These are phyloP conservation scores for Castanea sativa DNA, from an alignment of 306 rosid species.

Conservation along the genomic window DNA sequence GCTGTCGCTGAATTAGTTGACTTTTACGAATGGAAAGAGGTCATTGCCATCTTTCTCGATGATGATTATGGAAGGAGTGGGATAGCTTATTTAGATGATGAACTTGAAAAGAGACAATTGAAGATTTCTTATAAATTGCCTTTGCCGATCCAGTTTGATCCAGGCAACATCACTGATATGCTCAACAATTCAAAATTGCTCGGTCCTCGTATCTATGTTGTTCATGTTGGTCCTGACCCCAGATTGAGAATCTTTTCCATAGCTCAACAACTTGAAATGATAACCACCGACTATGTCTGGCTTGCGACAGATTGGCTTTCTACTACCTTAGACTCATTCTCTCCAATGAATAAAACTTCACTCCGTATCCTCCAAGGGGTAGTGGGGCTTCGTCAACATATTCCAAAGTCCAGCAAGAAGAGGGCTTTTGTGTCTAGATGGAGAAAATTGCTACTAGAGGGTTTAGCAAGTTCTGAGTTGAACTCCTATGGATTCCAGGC, in stretches of 20 bases:
- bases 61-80: slow-evolving; percentile 92
- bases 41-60: slow-evolving; percentile 67
- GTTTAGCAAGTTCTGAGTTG: slow-evolving; percentile 39
- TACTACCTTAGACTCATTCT: slow-evolving; percentile 65
- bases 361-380: slow-evolving; percentile 64
- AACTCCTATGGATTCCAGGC: slow-evolving; percentile 72
- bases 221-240: slow-evolving; percentile 78
- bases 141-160: slow-evolving; percentile 52
- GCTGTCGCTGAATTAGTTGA: slow-evolving; percentile 76
- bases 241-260: slow-evolving; percentile 55
- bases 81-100: slow-evolving; percentile 62
- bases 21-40: slow-evolving; percentile 80
- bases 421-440: slow-evolving; percentile 55
- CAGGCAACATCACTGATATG: slow-evolving; percentile 40
- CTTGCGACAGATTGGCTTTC: slow-evolving; percentile 88
- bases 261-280: slow-evolving; percentile 75
- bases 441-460: slow-evolving; percentile 46
- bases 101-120: slow-evolving; percentile 53
- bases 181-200: slow-evolving; percentile 61
- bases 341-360: slow-evolving; percentile 37
- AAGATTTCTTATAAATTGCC: slow-evolving; percentile 63
- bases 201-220: slow-evolving; percentile 83
- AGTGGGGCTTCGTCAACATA: slow-evolving; percentile 74
- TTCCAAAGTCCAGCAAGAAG: slow-evolving; percentile 56
- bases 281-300: slow-evolving; percentile 73